phyloP scores from a whole-genome alignment of 2,329 filamentous ascomycete species.

The Verticillium tricorpus region DNA sequence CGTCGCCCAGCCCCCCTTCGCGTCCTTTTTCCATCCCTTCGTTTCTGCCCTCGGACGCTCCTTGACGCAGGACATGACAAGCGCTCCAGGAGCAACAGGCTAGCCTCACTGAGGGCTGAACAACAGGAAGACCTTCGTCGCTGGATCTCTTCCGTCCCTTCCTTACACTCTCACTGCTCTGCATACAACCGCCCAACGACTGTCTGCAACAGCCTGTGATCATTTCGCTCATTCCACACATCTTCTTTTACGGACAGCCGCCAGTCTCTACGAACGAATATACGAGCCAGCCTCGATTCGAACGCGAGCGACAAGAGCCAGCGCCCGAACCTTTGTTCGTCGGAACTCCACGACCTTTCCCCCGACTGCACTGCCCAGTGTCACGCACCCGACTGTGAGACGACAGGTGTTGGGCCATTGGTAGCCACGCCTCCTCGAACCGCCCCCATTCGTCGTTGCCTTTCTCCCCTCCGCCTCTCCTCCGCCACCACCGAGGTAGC shows the following conservation, averaged over 20 bases:
- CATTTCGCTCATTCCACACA: background rate
- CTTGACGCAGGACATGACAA: background rate
- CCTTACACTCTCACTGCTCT: background rate
- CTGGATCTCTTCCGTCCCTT: background rate
- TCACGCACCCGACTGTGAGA: conserved; percentile 12
- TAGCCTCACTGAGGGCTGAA: background rate
- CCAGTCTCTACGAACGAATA: background rate
- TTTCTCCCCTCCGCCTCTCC: conserved; percentile 4
- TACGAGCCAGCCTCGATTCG: background rate
- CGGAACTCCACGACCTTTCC: background rate
- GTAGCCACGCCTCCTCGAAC: background rate
- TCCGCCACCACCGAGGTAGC: conserved; percentile 2
- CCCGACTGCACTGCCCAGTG: conserved; percentile 14
- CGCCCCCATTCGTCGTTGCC: conserved; percentile 7
- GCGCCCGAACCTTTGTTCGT: background rate
- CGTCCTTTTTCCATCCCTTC: background rate
- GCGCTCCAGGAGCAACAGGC: background rate
- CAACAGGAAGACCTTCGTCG: background rate
- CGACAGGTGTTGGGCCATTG: conserved; percentile 7
- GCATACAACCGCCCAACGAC: background rate
- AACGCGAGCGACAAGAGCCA: background rate
- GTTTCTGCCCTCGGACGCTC: background rate
- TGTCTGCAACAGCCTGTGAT: background rate
- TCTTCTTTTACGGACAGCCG: background rate
- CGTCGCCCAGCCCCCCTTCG: background rate